phyloP scores from a whole-genome alignment of 768 basidiomycete genomes.

The Naganishia kalamii region DNA sequence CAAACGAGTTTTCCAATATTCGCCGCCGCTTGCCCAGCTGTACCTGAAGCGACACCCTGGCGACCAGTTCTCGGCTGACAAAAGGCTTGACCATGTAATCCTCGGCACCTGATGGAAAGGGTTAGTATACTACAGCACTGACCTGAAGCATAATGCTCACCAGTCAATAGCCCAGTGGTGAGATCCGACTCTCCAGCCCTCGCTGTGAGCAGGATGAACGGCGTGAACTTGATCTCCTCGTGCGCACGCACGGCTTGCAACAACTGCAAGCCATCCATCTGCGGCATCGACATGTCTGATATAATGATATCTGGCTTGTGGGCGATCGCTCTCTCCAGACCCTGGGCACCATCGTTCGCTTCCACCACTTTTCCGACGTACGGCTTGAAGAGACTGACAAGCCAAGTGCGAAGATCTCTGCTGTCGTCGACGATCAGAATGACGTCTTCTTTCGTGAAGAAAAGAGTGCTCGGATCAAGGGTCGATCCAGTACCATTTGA shows the following conservation, averaged over 20 bases:
- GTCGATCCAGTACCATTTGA: constrained; percentile 16
- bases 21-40: constrained; percentile 47
- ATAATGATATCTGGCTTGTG: constrained; percentile 43
- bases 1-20: constrained; percentile 35
- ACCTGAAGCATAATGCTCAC: constrained; percentile 33
- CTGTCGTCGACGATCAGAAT: constrained; percentile 47
- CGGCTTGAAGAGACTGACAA: constrained; percentile 43
- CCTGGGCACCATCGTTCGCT: constrained; percentile 44
- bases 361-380: constrained; percentile 46
- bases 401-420: constrained; percentile 43
- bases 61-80: constrained; percentile 26
- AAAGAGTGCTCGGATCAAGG: constrained; percentile 26
- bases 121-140: neutral
- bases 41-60: constrained; percentile 25
- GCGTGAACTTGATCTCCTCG: constrained; percentile 16
- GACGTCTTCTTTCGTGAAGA: constrained; percentile 45
- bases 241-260: constrained; percentile 11
- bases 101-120: neutral
- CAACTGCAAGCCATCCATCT: constrained; percentile 37
- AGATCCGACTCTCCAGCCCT: constrained; percentile 41
- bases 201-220: constrained; percentile 29
- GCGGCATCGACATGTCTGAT: constrained; percentile 48
- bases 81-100: constrained; percentile 49
- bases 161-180: constrained; percentile 46
- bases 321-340: constrained; percentile 29